Evolutionary conservation across 352 stramenopile species (phyloP).

Genomic region (Globisporangium cederbergense): DNA sequence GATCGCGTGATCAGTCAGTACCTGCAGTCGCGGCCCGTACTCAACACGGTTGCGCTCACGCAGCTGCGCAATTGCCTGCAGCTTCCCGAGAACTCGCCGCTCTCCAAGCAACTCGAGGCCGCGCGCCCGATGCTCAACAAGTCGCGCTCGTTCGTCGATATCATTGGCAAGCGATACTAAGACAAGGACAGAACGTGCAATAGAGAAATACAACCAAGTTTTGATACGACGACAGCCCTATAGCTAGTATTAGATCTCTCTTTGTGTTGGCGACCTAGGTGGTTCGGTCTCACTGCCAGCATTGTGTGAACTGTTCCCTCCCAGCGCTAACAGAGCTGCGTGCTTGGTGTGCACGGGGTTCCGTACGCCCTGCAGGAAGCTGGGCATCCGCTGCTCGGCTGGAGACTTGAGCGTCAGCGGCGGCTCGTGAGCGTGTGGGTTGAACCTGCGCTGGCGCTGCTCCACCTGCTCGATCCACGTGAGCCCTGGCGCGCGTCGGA

Average conservation of each 20-base stretch:
- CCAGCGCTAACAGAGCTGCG: conserved; percentile 3
- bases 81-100: conserved; percentile 44
- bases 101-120: conserved; percentile 45
- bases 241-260: neutral
- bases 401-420: conserved; percentile 1
- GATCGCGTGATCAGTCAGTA: conserved; percentile 46
- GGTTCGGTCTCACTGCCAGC: neutral
- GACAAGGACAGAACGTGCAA: neutral
- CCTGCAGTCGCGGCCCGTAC: conserved; percentile 31
- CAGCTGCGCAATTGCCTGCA: conserved; percentile 53
- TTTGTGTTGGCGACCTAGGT: neutral
- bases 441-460: conserved; percentile 35
- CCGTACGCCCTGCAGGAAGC: conserved; percentile 45
- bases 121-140: conserved; percentile 20
- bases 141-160: conserved; percentile 42
- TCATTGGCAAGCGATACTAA: conserved; percentile 27
- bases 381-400: conserved; percentile 38
- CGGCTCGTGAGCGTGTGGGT: conserved; percentile 29
- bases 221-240: neutral
- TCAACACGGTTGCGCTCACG: conserved; percentile 40
- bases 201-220: conserved; percentile 7
- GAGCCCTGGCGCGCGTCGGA: conserved; percentile 38
- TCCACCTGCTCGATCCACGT: conserved; percentile 79
- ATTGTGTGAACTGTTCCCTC: neutral
- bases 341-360: conserved; percentile 35